phyloP scores from a whole-genome alignment of 2,329 filamentous ascomycete genomes.

The Exophiala phaeomuriformis region DNA sequence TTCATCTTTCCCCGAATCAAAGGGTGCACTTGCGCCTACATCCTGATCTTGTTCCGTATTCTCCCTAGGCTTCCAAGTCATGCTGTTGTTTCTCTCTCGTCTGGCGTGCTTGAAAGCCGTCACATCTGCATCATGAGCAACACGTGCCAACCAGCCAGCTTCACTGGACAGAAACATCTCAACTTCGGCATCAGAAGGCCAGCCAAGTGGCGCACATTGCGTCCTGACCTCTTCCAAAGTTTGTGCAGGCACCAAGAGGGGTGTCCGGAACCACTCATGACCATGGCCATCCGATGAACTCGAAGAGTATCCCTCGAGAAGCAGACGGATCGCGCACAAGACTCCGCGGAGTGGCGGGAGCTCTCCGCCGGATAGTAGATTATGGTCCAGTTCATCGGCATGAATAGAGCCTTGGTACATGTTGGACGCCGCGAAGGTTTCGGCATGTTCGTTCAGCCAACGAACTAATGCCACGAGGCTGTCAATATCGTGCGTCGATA shows the following conservation, averaged over 20 bases:
- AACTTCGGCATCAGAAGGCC: slow-evolving; percentile 21
- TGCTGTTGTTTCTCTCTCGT: background rate
- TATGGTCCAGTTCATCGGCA: background rate
- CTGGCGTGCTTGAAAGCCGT: background rate
- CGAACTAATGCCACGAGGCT: slow-evolving; percentile 22
- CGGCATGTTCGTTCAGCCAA: slow-evolving; percentile 27
- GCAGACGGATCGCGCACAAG: slow-evolving; percentile 14
- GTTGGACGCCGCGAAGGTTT: slow-evolving; percentile 24
- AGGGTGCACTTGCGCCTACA: too few relatives aligned
- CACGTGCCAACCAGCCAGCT: slow-evolving; percentile 8
- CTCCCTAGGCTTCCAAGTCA: too few relatives aligned
- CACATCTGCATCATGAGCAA: slow-evolving; percentile 5
- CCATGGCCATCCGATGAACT: background rate
- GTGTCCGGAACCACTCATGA: slow-evolving; percentile 5
- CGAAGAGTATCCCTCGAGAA: slow-evolving; percentile 9
- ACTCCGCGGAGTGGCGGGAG: slow-evolving; percentile 4
- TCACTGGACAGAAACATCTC: slow-evolving; percentile 7
- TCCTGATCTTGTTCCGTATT: too few relatives aligned
- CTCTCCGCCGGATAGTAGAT: background rate
- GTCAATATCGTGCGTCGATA: slow-evolving; percentile 9
- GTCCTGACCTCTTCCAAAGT: slow-evolving; percentile 6
- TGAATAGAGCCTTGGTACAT: background rate
- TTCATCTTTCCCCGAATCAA: too few relatives aligned
- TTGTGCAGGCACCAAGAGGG: background rate
- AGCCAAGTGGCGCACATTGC: slow-evolving; percentile 11